Conservation (phyloP, 257 asterid genomes). For the Mentha longifolia region DNA sequence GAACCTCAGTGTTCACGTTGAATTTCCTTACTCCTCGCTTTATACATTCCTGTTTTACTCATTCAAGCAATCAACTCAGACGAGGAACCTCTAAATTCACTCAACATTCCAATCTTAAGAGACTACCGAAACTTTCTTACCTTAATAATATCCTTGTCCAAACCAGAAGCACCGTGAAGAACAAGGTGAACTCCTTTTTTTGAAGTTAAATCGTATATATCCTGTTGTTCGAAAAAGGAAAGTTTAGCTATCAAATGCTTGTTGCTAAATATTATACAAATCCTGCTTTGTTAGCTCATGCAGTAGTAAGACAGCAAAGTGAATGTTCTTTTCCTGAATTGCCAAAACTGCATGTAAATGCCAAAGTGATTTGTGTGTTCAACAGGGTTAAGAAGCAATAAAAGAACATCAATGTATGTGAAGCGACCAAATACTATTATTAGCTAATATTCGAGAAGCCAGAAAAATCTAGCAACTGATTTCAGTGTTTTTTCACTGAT, state of each 20-base stretch:
- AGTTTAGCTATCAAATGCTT: not conserved
- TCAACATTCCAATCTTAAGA: not conserved
- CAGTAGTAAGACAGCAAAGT: not conserved
- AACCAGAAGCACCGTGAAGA: conserved; percentile 98
- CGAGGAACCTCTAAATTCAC: not conserved
- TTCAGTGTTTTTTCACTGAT: no score
- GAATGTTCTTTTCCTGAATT: not conserved
- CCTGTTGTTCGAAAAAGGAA: conserved; percentile 47
- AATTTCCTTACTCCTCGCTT: conserved; percentile 82
- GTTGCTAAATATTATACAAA: not conserved
- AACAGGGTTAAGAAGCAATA: not conserved
- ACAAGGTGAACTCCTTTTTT: conserved; percentile 78
- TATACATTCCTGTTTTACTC: conserved; percentile 70
- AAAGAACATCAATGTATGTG: not conserved
- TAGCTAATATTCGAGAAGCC: not conserved
- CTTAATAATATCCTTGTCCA: conserved; percentile 74
- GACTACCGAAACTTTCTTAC: conserved; percentile 40
- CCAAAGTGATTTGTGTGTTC: not conserved
- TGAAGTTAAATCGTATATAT: conserved; percentile 68
- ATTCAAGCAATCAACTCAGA: conserved; percentile 12
- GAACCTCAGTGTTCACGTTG: conserved; percentile 93
- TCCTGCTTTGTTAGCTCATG: not conserved
- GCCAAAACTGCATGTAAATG: no score
- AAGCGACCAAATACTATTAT: not conserved
- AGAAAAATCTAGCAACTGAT: no score